Evolutionary conservation across 1,139 yeast genomes (phyloP).

Genomic region (Candida tropicalis): DNA sequence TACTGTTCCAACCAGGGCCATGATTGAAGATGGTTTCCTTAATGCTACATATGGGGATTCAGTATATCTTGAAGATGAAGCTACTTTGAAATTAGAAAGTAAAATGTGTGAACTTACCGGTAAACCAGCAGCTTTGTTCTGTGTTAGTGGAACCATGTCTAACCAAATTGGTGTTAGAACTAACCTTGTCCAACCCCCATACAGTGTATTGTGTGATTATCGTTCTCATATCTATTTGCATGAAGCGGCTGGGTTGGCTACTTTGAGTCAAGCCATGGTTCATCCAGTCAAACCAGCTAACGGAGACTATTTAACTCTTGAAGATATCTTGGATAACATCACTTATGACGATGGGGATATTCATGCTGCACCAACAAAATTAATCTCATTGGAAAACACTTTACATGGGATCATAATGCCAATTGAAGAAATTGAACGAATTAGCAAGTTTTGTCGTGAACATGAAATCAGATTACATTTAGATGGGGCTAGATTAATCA

Average conservation of each 20-base stretch:
- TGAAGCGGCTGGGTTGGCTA: constrained; percentile 92
- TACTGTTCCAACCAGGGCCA: constrained; percentile 82
- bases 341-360: constrained; percentile 82
- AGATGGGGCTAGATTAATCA: constrained; percentile 97
- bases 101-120: constrained; percentile 74
- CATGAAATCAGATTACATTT: constrained; percentile 72
- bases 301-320: constrained; percentile 76
- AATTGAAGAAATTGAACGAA: constrained; percentile 72
- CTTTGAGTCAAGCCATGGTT: constrained; percentile 90
- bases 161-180: constrained; percentile 86
- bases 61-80: constrained; percentile 81
- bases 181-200: constrained; percentile 83
- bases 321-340: constrained; percentile 61
- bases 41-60: constrained; percentile 79
- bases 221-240: constrained; percentile 81
- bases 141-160: constrained; percentile 89
- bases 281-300: constrained; percentile 77
- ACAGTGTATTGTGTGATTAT: constrained; percentile 79
- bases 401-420: constrained; percentile 84
- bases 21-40: constrained; percentile 43
- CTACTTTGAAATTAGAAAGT: constrained; percentile 65
- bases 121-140: constrained; percentile 79
- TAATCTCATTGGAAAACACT: constrained; percentile 86
- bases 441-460: constrained; percentile 69
- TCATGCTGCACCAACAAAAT: constrained; percentile 86